These are phyloP conservation scores for Selaginella moellendorffii DNA, from an alignment of 75 land plant species.

Conservation along the genomic window DNA sequence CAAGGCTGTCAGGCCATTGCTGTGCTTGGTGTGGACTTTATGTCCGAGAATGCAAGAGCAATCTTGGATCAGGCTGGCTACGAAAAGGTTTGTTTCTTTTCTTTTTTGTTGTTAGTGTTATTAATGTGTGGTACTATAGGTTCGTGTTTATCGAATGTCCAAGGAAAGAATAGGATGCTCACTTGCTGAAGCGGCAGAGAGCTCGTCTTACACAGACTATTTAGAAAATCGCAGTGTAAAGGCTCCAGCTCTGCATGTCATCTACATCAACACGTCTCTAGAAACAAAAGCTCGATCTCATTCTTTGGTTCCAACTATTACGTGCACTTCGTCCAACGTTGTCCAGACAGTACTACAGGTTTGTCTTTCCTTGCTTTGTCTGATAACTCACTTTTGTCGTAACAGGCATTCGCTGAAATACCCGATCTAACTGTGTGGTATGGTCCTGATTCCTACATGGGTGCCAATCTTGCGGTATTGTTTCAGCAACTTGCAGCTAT, in stretches of 20 bases:
- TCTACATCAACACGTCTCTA: slow-evolving; percentile 88
- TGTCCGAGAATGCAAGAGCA: slow-evolving; percentile 99
- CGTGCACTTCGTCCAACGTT: slow-evolving; percentile 97
- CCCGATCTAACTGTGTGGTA: slow-evolving; percentile 70
- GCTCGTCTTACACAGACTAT: slow-evolving; percentile 55
- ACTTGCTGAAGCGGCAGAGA: slow-evolving; percentile 89
- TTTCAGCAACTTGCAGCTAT: slow-evolving; percentile 60
- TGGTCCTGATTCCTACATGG: slow-evolving; percentile 98
- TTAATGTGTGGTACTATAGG: slow-evolving; percentile 49
- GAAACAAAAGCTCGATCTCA: slow-evolving; percentile 89
- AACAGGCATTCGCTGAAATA: slow-evolving; percentile 90
- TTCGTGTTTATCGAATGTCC: slow-evolving; percentile 90
- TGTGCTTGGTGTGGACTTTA: slow-evolving; percentile 94
- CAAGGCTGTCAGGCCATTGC: slow-evolving; percentile 70
- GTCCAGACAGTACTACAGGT: slow-evolving; percentile 95
- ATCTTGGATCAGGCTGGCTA: slow-evolving; percentile 89
- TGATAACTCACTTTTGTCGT: background rate
- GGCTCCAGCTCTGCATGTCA: slow-evolving; percentile 68
- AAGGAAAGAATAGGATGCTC: slow-evolving; percentile 81
- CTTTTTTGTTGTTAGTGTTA: background rate
- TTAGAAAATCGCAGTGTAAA: slow-evolving; percentile 44
- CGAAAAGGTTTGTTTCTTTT: slow-evolving; percentile 31
- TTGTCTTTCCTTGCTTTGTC: background rate
- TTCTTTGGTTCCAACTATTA: slow-evolving; percentile 89
- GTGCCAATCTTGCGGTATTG: slow-evolving; percentile 78